These are phyloP conservation scores for Aspergillus bombycis DNA, from an alignment of 2,329 filamentous ascomycete genomes.

Conservation along the genomic window DNA sequence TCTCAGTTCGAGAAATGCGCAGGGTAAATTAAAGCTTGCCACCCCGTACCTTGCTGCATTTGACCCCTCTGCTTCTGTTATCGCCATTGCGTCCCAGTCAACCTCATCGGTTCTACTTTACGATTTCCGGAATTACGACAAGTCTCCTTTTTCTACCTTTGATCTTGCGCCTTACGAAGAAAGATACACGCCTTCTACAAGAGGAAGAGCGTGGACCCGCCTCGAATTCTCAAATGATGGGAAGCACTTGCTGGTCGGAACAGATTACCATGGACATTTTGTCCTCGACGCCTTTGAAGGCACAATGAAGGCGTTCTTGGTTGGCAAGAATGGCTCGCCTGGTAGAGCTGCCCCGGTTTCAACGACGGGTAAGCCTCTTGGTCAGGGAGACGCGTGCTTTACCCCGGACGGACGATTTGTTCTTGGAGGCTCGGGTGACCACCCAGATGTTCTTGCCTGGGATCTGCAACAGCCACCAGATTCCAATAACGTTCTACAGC, in stretches of 20 bases:
- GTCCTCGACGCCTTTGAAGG: conserved; percentile 93
- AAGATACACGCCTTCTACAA: conserved; percentile 52
- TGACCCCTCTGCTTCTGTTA: conserved; percentile 88
- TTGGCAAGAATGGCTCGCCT: conserved; percentile 50
- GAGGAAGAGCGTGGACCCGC: conserved; percentile 71
- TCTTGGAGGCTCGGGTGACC: conserved; percentile 71
- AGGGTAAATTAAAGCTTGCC: conserved; percentile 78
- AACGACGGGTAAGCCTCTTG: conserved; percentile 56
- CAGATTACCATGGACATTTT: conserved; percentile 82
- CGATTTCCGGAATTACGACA: conserved; percentile 91
- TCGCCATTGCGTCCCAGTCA: conserved; percentile 82
- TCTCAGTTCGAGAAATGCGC: conserved; percentile 75
- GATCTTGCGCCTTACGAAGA: conserved; percentile 69
- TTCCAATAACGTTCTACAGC: conserved; percentile 57
- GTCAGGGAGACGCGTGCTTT: conserved; percentile 80
- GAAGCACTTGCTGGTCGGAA: conserved; percentile 81
- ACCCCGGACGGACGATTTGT: conserved; percentile 88
- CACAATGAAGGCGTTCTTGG: conserved; percentile 72
- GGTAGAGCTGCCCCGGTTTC: conserved; percentile 55
- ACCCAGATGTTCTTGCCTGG: conserved; percentile 81
- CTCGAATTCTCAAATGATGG: conserved; percentile 97
- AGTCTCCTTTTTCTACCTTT: conserved; percentile 83
- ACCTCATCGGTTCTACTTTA: conserved; percentile 84
- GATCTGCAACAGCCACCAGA: conserved; percentile 66
- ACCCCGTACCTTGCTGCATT: conserved; percentile 83